Percentiles rank a stretch among this genome's conserved stretches.
Evolutionary conservation across 768 basidiomycete genomes (phyloP).

Genomic region (Jaapia argillacea): DNA sequence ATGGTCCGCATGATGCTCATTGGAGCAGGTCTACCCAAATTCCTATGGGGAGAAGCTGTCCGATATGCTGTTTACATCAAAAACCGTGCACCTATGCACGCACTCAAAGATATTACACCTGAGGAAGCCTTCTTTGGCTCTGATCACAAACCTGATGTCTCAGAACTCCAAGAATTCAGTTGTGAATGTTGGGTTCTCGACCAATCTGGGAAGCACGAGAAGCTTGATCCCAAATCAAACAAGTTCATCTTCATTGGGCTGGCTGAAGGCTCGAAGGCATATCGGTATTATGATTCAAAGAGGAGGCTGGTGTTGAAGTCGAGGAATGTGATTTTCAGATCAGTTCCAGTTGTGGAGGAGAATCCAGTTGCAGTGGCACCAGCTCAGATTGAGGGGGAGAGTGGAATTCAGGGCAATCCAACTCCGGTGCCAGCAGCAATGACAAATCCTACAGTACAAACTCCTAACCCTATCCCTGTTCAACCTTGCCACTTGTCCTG

Average conservation of each 20-base stretch:
- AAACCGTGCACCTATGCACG: slow-evolving; percentile 11
- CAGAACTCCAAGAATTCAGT: slow-evolving; percentile 13
- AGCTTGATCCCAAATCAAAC: not conserved
- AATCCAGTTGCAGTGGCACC: too few species aligned
- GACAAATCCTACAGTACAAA: too few species aligned
- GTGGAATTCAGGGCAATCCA: too few species aligned
- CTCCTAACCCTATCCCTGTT: too few species aligned
- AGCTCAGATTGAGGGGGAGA: too few species aligned
- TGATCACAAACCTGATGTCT: slow-evolving; percentile 14
- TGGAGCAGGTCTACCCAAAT: slow-evolving; percentile 1
- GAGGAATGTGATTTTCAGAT: not conserved
- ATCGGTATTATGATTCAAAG: not conserved
- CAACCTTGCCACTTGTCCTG: too few species aligned
- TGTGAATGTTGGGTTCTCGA: slow-evolving; percentile 7
- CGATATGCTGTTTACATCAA: slow-evolving; percentile 7
- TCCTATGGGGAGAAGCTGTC: slow-evolving; percentile 1
- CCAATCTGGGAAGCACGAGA: not conserved
- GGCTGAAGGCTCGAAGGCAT: not conserved
- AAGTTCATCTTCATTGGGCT: not conserved
- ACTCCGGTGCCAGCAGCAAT: too few species aligned
- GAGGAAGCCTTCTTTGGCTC: slow-evolving; percentile 12
- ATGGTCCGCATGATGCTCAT: slow-evolving; percentile 4
- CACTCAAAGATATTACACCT: slow-evolving; percentile 11
- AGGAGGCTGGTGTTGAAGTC: not conserved
- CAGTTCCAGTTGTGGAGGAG: too few species aligned